Evolutionary conservation across 768 basidiomycete genomes (phyloP), one percentile per base, ranked within the genome.

Genomic region (Hemileccinum impolitum): DNA sequence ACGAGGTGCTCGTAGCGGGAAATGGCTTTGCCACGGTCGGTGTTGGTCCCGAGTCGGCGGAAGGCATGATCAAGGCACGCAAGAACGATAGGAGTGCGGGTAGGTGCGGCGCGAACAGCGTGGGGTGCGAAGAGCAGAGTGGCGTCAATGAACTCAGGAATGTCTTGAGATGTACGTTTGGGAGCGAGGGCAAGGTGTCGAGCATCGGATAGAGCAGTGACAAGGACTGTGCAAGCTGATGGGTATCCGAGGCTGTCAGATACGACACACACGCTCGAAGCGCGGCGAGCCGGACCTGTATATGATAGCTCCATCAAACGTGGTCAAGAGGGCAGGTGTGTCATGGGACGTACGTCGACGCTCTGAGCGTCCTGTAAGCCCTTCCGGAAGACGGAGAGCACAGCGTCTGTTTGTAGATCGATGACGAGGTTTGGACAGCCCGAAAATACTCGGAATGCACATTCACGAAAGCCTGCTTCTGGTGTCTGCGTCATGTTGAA

Each of bases 401-500:
- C 86, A 0, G 79, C 79, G 26, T 87, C 84, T 4, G 80, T 77
- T 62, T 87, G 82, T 17, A 91, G 72, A 65, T 90, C 86, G 74
- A 85, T 81, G 32, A 90, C 77, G 23, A 90, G 72, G 60, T 87
- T 87, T 4, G 87, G 84, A 48, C 83, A 84, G 3, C 84, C 84
- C 0, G 86, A 77, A 61, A 90, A 87, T 1, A 90, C 77, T 30
- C 82, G 70, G 61, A 77, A 91, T 2, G 88, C 86, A 54, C 75
- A 80, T 57, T 85, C 82, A 21, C 81, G 69, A 54, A 78, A 61
- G 5, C 68, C 68, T 21, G 64, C 54, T 35, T 53, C 58, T n/a
- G 57, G 45, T 25, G 51, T 42, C 32, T 67, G 58, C 6, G 78
- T 74, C 85, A 89, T 87, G 39, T 68, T 73, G 58, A 90, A 90